These are phyloP conservation scores for Andrographis paniculata DNA, from an alignment of 305 asterid species.

Conservation along the genomic window DNA sequence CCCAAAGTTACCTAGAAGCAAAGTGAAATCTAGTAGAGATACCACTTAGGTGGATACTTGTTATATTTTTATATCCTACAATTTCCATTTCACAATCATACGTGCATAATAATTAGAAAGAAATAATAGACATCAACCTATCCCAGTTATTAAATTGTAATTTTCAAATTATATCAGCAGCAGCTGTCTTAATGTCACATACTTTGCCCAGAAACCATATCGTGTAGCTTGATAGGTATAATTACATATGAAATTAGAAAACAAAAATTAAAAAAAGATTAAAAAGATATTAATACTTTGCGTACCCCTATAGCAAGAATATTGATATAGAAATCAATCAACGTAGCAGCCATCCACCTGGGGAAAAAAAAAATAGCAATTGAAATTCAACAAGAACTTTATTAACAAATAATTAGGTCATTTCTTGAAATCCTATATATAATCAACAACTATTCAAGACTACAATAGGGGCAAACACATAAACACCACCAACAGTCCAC, in stretches of 20 bases:
- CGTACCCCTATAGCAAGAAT: constrained; percentile 57
- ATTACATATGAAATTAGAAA: no score
- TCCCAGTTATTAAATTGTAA: no score
- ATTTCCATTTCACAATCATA: not conserved
- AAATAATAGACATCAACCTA: no score
- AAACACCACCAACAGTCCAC: no score
- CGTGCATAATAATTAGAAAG: no score
- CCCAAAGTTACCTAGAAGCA: not conserved
- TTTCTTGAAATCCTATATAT: not conserved
- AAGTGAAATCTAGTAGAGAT: not conserved
- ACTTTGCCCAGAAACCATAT: constrained; percentile 3
- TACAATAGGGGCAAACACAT: not conserved
- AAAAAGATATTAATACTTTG: not conserved
- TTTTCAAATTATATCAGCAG: not conserved
- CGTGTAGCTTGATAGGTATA: no score
- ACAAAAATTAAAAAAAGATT: not conserved
- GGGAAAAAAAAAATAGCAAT: constrained; percentile 3
- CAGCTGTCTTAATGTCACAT: not conserved
- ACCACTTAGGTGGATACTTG: not conserved
- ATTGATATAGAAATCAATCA: constrained; percentile 65
- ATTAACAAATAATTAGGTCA: not conserved
- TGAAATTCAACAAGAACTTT: not conserved
- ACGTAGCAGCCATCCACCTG: constrained; percentile 84
- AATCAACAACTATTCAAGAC: constrained; percentile 1
- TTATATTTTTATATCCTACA: not conserved